Evolutionary conservation across 192 early-diverging fungal species (phyloP), one percentile per base, ranked within the genome.

Genomic region (Coemansia javaensis): DNA sequence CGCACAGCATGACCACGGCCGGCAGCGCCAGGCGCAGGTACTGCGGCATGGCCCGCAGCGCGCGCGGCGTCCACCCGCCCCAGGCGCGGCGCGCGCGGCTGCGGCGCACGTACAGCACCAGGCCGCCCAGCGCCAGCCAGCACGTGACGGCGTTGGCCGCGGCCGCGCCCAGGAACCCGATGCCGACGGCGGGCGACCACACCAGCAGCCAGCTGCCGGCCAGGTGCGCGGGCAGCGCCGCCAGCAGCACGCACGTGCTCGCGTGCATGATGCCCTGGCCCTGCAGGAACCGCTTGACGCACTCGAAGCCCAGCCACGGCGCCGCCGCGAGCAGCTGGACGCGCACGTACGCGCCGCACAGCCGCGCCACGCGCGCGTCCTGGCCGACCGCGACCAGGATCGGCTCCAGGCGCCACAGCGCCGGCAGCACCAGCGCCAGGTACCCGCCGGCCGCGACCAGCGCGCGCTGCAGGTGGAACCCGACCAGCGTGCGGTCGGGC

Each of bases 241-340:
- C 63, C 17, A 85, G 36, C 22, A 91, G 74, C 15, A 94, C 80
- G 44, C 76, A 78, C 22, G 91, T 89, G 28, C 77, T 79, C 1
- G 87, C 89, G 22, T 85, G 78, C 95, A 98, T 93, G 56, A 85
- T 85, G 46, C 86, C 93, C 75, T 98, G 94, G 1, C 85, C 83
- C 54, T 94, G 89, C 18, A 96, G 71, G 53, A 79, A 96, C 47
- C 89, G 80, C 57, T 91, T 89, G 38, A 91, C 56, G 57, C 86
- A 88, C 47, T 96, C 92, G 78, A 87, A 86, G 15, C 80, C 75
- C 63, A 96, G 65, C 64, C 77, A 83, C 3, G 91, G 85, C 23
- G 86, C 81, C 23, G 84, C 79, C 2, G 90, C 89, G 2, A 85
- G 60, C 25, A 94, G 56, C 20, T 85, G 71, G 20, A 77, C 84